Base-by-base conservation (phyloP, 805 yeast species). In the Saccharomycopsis fermentans region DNA sequence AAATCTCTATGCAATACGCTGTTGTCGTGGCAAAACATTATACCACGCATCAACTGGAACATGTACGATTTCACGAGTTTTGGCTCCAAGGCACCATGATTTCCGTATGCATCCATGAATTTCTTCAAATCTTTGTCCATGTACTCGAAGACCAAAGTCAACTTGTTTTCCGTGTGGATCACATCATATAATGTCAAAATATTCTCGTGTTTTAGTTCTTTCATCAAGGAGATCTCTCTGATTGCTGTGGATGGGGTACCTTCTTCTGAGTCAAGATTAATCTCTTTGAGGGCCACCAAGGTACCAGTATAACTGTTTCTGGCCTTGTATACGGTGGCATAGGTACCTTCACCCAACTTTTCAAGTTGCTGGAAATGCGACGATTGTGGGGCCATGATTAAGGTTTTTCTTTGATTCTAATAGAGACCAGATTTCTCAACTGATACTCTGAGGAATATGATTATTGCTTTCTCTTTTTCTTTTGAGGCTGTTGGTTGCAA, bases 211-310 rank as follows among this genome's bases (percentile, higher is more conserved):
- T 88, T 89, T 61, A 92, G 77, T 72, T 92, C 99, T 72, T 92
- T 92, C 90, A 92, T 86, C 59, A 92, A 76, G 4, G 98, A 92
- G 62, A 92, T 92, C 72, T 92, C 99, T 63, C 99, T 80, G 66
- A 92, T 92, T 2, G 99, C 99, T 0, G 99, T 94, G 4, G 97
- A 90, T 6, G 99, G 99, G 1, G 98, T 95, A 40, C 99, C 99
- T 73, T 94, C 97, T 68, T 94, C 99, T 55, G 95, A 86, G 69
- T 94, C 99, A 62, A 92, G 77, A 66, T 87, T 87, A 73, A 94
- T 94, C 70, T 94, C 98, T 70, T 94, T 94, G 66, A 94, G 76
- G 0, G 99, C 99, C 19, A 94, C 99, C 19, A 91, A 77, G 58
- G 88, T 90, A 55, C 90, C 97, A 32, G 91, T 86, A 66, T 84